Evolutionary conservation across 2,329 filamentous ascomycete species (phyloP), one percentile per base, ranked within the genome.

Genomic region (Sclerotinia borealis): DNA sequence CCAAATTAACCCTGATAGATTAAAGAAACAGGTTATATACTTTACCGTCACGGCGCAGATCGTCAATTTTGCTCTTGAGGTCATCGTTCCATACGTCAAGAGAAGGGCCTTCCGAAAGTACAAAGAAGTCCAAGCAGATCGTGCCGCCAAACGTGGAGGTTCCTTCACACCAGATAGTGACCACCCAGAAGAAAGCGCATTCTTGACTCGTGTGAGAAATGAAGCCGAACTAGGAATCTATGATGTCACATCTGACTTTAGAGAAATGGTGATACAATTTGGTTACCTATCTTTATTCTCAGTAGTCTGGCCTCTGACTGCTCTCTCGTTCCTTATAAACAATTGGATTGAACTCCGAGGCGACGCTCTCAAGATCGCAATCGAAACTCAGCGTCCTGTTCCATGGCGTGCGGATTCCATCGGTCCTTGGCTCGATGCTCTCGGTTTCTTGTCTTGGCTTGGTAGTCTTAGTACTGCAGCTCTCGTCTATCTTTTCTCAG

Each of bases 281-380:
- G 85, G 83, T 83, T 98, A 97, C 74, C 82, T 99, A 0, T 89
- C 90, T 0, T 83, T 98, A 11, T 98, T 98, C 76, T 95, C 91
- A 0, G 90, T 95, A 2, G 87, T 96, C 61, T 99, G 95, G 95
- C 95, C 95, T 0, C 80, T 98, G n/a, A 93, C 93, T 0, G 88
- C 90, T 2, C 82, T 92, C 63, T 93, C 90, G 1, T 98, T 98
- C 79, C 79, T 98, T 15, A 79, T 95, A 76, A 98, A 98, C 78
- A 96, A 98, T 78, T 98, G 93, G 92, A 79, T 99, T 63, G 95
- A 98, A 75, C 84, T 98, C 45, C 90, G 95, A 48, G 91, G 91
- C 0, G 95, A 99, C 73, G 93, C 93, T 2, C 84, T 96, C 78
- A 99, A 99, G 76, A 96, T 98, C 71, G 92, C 92, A 63, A 82